Evolutionary conservation across 176 grass and related monocot genomes (phyloP), one percentile per base, ranked within the genome.

Genomic region (Stipa capillata): DNA sequence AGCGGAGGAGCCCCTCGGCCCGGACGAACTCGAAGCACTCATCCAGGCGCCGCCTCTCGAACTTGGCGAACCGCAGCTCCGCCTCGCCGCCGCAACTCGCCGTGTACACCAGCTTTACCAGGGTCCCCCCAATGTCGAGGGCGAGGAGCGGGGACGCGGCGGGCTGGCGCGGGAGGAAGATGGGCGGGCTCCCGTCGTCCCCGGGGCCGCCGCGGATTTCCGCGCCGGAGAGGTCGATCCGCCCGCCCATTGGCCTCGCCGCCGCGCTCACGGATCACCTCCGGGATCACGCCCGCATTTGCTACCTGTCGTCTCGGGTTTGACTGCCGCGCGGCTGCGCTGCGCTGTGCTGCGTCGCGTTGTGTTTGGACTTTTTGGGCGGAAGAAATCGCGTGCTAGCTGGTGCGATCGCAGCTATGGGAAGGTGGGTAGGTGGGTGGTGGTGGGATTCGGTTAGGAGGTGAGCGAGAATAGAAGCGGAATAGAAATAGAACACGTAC

Each of bases 31-130:
- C 50, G 62, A 97, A 73, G 86, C 94, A 97, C 31, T 97, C 91
- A 31, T 97, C 71, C 27, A 97, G 89, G 9, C 79, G 79, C 23
- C 91, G 82, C 81, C 85, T 87, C 72, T 97, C 94, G 80, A 97
- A 97, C 88, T 84, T 92, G 44, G 88, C 82, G 78, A 97, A 97
- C 27, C 84, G 87, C 68, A 97, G 91, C 79, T 90, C 82, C 75
- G 31, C 84, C 35, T 50, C 79, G 64, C 70, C 75, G 47, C 77
- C 79, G 33, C 74, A 69, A 23, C 74, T 84, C 35, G 89, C 84
- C 65, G 92, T 94, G 72, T 97, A 97, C 39, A 92, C 94, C 61
- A 97, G 79, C 87, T 97, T 97, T 32, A 94, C 88, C 94, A 97
- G 86, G 81, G 89, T 97, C 51, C 94, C 94, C 81, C 94, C 91